Percentiles rank a stretch among this genome's conserved stretches.
These are phyloP conservation scores for Suhomyces vadensis DNA, from an alignment of 805 yeast species.

Conservation along the genomic window DNA sequence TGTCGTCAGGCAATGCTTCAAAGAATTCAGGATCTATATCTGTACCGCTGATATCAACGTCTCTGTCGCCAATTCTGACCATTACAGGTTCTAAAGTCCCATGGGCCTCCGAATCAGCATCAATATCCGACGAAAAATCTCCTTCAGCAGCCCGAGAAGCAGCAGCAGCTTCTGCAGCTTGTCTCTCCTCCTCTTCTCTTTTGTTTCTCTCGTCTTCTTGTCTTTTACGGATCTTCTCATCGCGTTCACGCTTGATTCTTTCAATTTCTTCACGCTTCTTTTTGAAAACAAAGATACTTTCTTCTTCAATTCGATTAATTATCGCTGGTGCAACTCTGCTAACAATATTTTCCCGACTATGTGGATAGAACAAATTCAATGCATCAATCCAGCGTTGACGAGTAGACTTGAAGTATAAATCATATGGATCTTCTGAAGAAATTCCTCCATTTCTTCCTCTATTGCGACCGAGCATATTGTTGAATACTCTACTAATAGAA, in stretches of 20 bases:
- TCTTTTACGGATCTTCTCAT: constrained; percentile 29
- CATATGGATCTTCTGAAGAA: constrained; percentile 13
- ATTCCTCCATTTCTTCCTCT: not conserved
- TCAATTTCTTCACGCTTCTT: constrained; percentile 32
- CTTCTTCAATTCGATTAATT: constrained; percentile 48
- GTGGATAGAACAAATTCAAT: constrained; percentile 48
- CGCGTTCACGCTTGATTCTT: constrained; percentile 24
- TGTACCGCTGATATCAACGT: constrained; percentile 83
- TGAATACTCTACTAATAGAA: constrained; percentile 7
- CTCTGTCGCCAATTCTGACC: constrained; percentile 73
- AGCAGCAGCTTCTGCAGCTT: constrained; percentile 14
- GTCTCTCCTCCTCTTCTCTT: constrained; percentile 29
- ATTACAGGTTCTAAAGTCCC: constrained; percentile 51
- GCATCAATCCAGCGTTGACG: constrained; percentile 69
- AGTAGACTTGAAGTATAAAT: constrained; percentile 47
- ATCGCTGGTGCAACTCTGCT: constrained; percentile 32
- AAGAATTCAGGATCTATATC: constrained; percentile 91
- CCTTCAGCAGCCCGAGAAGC: constrained; percentile 17
- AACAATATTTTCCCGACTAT: constrained; percentile 24
- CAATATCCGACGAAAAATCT: constrained; percentile 17
- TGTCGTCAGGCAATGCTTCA: constrained; percentile 87
- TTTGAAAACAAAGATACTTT: constrained; percentile 43
- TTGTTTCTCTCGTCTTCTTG: constrained; percentile 31
- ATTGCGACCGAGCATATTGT: constrained; percentile 10
- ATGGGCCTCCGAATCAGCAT: not conserved